Percentiles rank a stretch among this genome's conserved stretches.
These are phyloP conservation scores for Sphaceloma murrayae DNA, from an alignment of 2,329 filamentous ascomycete genomes.

Conservation along the genomic window DNA sequence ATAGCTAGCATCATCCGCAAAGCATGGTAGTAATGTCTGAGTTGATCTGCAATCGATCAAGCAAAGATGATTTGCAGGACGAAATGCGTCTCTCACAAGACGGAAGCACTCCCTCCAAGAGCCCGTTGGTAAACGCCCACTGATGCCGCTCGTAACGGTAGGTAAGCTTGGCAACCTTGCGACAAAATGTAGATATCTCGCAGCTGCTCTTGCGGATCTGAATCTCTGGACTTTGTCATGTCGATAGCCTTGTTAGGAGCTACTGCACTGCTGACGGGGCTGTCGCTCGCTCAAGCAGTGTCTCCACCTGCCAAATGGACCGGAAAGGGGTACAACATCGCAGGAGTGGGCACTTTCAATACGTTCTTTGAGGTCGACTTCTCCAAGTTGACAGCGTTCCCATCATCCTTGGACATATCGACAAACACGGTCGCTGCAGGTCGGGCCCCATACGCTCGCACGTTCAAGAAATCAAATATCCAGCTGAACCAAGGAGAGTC, in stretches of 20 bases:
- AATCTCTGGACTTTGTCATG: too few species aligned
- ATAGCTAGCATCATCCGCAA: too few species aligned
- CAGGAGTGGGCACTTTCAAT: constrained; percentile 17
- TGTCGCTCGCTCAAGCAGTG: neutral
- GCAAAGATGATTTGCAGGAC: too few species aligned
- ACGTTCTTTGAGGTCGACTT: constrained; percentile 17
- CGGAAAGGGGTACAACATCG: constrained; percentile 4
- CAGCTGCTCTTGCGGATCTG: too few species aligned
- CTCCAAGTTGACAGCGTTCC: constrained; percentile 16
- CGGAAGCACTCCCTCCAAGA: neutral
- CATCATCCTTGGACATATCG: constrained; percentile 10
- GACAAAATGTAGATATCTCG: too few species aligned
- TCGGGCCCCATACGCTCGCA: constrained; percentile 16
- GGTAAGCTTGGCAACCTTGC: too few species aligned
- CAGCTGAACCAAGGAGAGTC: constrained; percentile 14
- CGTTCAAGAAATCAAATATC: constrained; percentile 18
- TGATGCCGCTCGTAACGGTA: neutral
- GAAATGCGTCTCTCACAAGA: too few species aligned
- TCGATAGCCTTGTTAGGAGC: constrained; percentile 7
- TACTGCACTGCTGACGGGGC: neutral
- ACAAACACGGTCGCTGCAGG: constrained; percentile 17
- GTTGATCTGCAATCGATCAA: too few species aligned
- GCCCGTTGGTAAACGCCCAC: neutral
- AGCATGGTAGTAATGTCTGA: too few species aligned
- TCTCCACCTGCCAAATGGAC: neutral